phyloP scores from a whole-genome alignment of 1,139 yeast genomes.

The Saccharomyces pastorianus region DNA sequence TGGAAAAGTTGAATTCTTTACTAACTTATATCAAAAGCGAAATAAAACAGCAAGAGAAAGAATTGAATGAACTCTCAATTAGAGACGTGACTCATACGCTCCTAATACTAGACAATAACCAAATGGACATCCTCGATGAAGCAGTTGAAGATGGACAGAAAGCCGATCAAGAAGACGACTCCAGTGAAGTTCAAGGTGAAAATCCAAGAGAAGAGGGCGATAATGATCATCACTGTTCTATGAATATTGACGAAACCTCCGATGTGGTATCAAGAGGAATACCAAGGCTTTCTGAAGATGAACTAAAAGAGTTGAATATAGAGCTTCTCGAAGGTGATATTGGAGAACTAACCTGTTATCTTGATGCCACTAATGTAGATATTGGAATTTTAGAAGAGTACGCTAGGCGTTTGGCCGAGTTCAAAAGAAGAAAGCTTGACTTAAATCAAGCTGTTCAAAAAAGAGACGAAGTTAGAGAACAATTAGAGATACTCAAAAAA shows the following conservation, averaged over 20 bases:
- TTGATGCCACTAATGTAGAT: conserved; percentile 57
- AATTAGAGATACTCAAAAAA: conserved; percentile 63
- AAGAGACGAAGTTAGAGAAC: conserved; percentile 58
- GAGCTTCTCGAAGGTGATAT: conserved; percentile 47
- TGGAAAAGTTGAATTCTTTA: conserved; percentile 48
- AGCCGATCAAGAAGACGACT: conserved; percentile 11
- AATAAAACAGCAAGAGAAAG: conserved; percentile 35
- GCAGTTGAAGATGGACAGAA: conserved; percentile 11
- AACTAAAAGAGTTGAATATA: conserved; percentile 44
- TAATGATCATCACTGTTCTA: conserved; percentile 6
- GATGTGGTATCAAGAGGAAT: conserved; percentile 23
- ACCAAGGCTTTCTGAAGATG: conserved; percentile 44
- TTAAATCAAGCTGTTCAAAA: conserved; percentile 57
- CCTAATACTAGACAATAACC: conserved; percentile 11
- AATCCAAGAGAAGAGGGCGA: conserved; percentile 11
- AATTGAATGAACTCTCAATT: conserved; percentile 37
- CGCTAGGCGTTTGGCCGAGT: conserved; percentile 59
- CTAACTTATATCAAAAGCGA: conserved; percentile 39
- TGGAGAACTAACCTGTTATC: conserved; percentile 46
- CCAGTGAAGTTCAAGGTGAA: conserved; percentile 4
- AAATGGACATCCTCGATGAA: neutral
- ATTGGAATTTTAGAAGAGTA: conserved; percentile 73
- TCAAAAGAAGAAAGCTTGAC: conserved; percentile 51
- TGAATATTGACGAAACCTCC: conserved; percentile 22
- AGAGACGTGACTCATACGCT: conserved; percentile 41